Percentiles rank a stretch among this genome's conserved stretches.
Conservation (phyloP, 2,329 filamentous ascomycete genomes). For the Thelonectria blattea region DNA sequence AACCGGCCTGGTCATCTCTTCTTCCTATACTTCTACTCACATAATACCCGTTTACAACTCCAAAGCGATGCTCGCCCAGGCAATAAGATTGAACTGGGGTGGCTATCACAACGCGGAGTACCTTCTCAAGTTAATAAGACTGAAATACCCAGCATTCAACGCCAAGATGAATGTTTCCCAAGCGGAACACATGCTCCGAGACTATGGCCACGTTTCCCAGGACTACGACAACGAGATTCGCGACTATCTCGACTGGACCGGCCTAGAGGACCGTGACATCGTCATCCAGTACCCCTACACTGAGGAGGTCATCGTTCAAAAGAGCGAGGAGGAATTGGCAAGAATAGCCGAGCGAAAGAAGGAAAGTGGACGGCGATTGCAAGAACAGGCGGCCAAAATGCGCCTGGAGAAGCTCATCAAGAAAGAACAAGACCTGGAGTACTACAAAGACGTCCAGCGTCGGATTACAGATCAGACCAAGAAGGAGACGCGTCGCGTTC, state of each 20-base stretch:
- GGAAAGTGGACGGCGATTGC: conserved; percentile 87
- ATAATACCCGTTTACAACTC: conserved; percentile 90
- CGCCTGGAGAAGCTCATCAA: conserved; percentile 91
- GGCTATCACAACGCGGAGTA: conserved; percentile 90
- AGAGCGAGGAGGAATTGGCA: conserved; percentile 92
- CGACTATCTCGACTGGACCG: conserved; percentile 86
- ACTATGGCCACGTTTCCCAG: conserved; percentile 88
- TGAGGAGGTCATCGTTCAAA: conserved; percentile 87
- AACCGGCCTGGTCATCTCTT: conserved; percentile 88
- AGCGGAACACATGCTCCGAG: conserved; percentile 82
- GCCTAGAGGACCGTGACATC: conserved; percentile 85
- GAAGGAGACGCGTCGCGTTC: conserved; percentile 84
- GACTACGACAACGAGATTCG: conserved; percentile 82
- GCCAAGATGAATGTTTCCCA: conserved; percentile 86
- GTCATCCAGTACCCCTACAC: conserved; percentile 94
- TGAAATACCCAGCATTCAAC: conserved; percentile 92
- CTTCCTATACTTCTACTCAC: conserved; percentile 92
- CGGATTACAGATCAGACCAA: conserved; percentile 79
- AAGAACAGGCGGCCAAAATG: conserved; percentile 98
- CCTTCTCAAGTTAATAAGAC: conserved; percentile 81
- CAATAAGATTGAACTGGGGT: conserved; percentile 93
- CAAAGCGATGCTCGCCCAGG: conserved; percentile 83
- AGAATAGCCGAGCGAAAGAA: conserved; percentile 92
- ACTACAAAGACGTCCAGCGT: conserved; percentile 83
- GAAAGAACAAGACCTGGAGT: conserved; percentile 94